A percentile compares a stretch with the other conserved stretches of the same genome.
Conservation (phyloP, 352 stramenopile genomes). For the Pythium aristosporum region DNA sequence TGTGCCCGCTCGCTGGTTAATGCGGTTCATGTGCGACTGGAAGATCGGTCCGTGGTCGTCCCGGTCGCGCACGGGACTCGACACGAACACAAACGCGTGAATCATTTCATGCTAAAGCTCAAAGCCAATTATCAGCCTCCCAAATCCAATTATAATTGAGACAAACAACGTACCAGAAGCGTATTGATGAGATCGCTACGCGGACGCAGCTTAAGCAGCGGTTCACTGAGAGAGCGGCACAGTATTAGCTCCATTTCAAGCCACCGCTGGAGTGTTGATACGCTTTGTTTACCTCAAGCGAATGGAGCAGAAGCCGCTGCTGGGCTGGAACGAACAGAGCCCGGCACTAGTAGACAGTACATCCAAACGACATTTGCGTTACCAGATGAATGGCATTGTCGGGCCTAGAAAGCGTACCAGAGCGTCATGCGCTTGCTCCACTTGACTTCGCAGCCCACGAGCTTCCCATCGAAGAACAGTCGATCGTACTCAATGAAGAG, state of each 20-base stretch:
- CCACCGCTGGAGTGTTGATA: background rate
- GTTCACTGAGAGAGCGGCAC: constrained; percentile 41
- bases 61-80: constrained; percentile 70
- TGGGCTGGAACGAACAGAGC: constrained; percentile 75
- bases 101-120: constrained; percentile 86
- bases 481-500: constrained; percentile 81
- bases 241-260: background rate
- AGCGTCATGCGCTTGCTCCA: constrained; percentile 91
- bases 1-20: constrained; percentile 61
- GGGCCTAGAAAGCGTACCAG: constrained; percentile 37
- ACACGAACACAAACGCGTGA: constrained; percentile 88
- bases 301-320: constrained; percentile 82
- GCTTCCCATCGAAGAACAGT: constrained; percentile 79
- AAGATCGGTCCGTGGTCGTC: constrained; percentile 86
- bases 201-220: constrained; percentile 77
- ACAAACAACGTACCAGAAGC: constrained; percentile 48
- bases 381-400: background rate
- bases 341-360: constrained; percentile 45
- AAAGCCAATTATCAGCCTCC: background rate
- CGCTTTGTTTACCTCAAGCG: constrained; percentile 51
- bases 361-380: background rate
- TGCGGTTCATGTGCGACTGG: constrained; percentile 78
- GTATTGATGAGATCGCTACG: constrained; percentile 87
- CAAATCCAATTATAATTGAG: background rate
- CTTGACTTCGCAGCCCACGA: constrained; percentile 81